Percentiles rank a stretch among this genome's conserved stretches.
These are phyloP conservation scores for Fusarium papillatum DNA, from an alignment of 2,329 filamentous ascomycete genomes.

Conservation along the genomic window DNA sequence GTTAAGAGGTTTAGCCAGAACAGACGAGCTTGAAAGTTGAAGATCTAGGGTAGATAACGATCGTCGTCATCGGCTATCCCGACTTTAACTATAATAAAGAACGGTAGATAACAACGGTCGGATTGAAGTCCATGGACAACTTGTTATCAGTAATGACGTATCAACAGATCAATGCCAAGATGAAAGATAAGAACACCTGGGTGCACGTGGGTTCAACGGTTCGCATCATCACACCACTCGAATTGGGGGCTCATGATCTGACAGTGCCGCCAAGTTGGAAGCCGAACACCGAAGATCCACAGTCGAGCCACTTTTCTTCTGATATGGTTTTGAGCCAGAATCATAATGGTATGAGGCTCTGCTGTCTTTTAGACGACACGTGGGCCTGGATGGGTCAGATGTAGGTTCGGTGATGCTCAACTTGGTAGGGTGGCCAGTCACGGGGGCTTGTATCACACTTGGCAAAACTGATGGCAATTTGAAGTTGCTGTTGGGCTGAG, in stretches of 20 bases:
- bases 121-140: background rate
- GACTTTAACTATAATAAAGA: no score
- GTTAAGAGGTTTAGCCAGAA: background rate
- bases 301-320: background rate
- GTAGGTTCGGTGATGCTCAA: background rate
- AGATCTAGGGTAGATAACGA: background rate
- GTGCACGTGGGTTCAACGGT: background rate
- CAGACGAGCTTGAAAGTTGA: background rate
- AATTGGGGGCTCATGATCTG: background rate
- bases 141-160: background rate
- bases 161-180: background rate
- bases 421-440: background rate
- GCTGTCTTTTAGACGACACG: background rate
- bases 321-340: background rate
- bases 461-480: background rate
- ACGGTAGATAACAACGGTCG: no score
- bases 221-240: background rate
- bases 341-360: background rate
- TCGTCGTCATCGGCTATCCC: no score
- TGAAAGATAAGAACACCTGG: background rate
- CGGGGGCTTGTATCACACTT: background rate
- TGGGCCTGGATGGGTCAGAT: background rate
- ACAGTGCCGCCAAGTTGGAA: background rate
- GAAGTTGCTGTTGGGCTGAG: background rate
- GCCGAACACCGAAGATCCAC: constrained; percentile 5